Evolutionary conservation across 306 rosid genomes (phyloP).

Genomic region (Leucaena leucocephala): DNA sequence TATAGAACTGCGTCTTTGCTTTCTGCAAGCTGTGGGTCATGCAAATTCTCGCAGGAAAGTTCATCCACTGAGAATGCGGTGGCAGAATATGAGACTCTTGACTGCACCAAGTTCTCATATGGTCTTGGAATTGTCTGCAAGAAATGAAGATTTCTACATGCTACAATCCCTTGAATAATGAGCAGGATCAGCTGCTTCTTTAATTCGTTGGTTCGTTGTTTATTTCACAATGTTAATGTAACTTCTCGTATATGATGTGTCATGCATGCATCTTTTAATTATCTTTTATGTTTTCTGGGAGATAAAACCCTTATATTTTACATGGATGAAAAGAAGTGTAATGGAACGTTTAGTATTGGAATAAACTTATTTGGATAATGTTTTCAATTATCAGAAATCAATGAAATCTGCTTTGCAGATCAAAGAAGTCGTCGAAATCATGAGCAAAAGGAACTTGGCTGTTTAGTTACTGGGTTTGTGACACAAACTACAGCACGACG

Average conservation of each 20-base stretch:
- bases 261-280: neutral
- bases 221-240: neutral
- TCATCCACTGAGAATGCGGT: too few species aligned
- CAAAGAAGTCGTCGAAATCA: too few species aligned
- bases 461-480: too few species aligned
- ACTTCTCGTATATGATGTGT: neutral
- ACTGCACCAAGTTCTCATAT: constrained; percentile 42
- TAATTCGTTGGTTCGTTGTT: neutral
- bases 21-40: too few species aligned
- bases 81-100: constrained; percentile 31
- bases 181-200: neutral
- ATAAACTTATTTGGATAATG: neutral
- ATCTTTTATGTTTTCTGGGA: neutral
- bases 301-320: neutral
- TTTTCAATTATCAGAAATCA: neutral
- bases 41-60: too few species aligned
- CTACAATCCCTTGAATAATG: neutral
- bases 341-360: neutral
- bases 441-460: too few species aligned
- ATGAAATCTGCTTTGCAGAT: too few species aligned
- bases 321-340: neutral
- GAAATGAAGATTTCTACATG: constrained; percentile 28
- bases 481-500: too few species aligned
- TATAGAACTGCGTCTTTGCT: constrained; percentile 7
- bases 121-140: constrained; percentile 54